Percentiles rank a stretch among this genome's conserved stretches.
phyloP scores from a whole-genome alignment of 2,329 filamentous ascomycete genomes.

The Mycocentrospora acerina region DNA sequence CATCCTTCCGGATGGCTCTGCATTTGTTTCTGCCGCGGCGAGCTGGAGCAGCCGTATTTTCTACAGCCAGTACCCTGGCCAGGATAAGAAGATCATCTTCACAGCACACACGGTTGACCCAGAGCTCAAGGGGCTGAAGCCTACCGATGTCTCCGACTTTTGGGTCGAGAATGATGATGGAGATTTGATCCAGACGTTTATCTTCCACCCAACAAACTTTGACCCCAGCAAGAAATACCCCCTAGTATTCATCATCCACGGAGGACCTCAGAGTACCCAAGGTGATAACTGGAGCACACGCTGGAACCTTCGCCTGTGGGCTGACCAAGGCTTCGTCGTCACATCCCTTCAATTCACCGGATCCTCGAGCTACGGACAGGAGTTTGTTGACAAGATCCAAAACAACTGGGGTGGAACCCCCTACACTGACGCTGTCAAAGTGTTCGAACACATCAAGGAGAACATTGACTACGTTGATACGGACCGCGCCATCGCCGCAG shows the following conservation, averaged over 20 bases:
- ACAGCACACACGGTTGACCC: conserved; percentile 68
- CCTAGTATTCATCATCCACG: conserved; percentile 76
- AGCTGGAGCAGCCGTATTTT: conserved; percentile 38
- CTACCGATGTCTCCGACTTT: conserved; percentile 65
- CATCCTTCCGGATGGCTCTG: conserved; percentile 61
- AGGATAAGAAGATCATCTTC: conserved; percentile 45
- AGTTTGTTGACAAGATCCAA: conserved; percentile 71
- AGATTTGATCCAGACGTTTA: conserved; percentile 63
- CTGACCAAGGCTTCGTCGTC: conserved; percentile 83
- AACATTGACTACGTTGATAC: conserved; percentile 70
- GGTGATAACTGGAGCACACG: conserved; percentile 73
- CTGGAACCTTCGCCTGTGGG: conserved; percentile 84
- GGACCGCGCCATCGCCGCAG: conserved; percentile 69
- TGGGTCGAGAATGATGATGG: conserved; percentile 67
- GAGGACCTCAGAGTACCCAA: conserved; percentile 77
- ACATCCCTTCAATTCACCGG: conserved; percentile 82
- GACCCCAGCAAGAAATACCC: conserved; percentile 73
- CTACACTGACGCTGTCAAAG: conserved; percentile 77
- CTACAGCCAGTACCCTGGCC: conserved; percentile 29
- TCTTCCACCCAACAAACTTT: conserved; percentile 66
- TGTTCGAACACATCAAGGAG: conserved; percentile 71
- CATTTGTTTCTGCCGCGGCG: conserved; percentile 40
- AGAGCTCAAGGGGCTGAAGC: conserved; percentile 64
- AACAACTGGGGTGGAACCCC: conserved; percentile 82
- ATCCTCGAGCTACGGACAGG: conserved; percentile 77